Percentiles rank a stretch among this genome's conserved stretches.
Evolutionary conservation across 306 rosid species (phyloP).

Genomic region (Acacia crassicarpa): DNA sequence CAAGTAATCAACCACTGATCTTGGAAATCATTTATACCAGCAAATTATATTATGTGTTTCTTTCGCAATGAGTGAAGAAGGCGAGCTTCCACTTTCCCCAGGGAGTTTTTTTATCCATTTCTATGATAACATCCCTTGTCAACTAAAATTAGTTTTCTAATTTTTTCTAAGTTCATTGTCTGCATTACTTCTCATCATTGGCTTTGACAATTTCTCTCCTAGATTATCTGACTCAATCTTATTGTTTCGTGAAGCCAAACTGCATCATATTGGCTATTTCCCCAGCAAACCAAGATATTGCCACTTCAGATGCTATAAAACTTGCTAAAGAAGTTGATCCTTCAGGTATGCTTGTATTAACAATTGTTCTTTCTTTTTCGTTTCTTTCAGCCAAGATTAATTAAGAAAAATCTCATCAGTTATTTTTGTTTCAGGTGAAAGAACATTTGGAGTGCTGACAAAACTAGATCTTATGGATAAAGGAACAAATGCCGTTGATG

Average conservation of each 20-base stretch:
- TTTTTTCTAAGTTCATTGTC: slow-evolving; percentile 5
- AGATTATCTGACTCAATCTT: slow-evolving; percentile 40
- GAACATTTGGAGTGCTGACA: slow-evolving; percentile 96
- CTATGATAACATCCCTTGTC: not conserved
- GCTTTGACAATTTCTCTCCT: not conserved
- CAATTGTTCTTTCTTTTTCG: slow-evolving; percentile 15
- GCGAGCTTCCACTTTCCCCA: too few species aligned
- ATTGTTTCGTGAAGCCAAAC: slow-evolving; percentile 74
- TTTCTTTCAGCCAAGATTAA: slow-evolving; percentile 6
- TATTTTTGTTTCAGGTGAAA: slow-evolving; percentile 67
- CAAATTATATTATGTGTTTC: too few species aligned
- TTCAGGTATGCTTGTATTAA: slow-evolving; percentile 58
- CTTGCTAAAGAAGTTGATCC: slow-evolving; percentile 97
- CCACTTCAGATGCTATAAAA: slow-evolving; percentile 99
- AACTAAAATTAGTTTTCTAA: slow-evolving; percentile 15
- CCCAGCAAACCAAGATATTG: slow-evolving; percentile 99
- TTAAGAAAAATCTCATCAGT: not conserved
- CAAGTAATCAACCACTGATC: too few species aligned
- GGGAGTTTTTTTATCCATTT: too few species aligned
- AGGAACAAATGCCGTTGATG: slow-evolving; percentile 96
- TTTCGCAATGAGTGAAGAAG: too few species aligned
- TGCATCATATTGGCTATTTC: slow-evolving; percentile 96
- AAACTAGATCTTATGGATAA: slow-evolving; percentile 98
- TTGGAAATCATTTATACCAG: too few species aligned
- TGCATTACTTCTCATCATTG: not conserved